Evolutionary conservation across 2,329 filamentous ascomycete genomes (phyloP), one percentile per base, ranked within the genome.

Genomic region (Microsporum audouinii): DNA sequence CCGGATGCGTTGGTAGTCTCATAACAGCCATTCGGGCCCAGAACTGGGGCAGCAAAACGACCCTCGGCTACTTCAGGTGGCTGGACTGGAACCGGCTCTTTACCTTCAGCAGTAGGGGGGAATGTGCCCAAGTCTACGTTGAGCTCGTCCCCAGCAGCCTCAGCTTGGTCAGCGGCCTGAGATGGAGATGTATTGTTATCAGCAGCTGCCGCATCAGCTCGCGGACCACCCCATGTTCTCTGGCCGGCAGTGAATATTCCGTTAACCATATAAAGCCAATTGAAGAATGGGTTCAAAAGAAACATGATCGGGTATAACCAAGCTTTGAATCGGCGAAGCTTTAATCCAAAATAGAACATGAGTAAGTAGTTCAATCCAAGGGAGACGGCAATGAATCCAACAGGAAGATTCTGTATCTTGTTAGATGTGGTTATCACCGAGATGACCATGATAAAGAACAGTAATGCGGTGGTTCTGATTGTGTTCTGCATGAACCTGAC

Each of bases 221-320:
- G 84, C 8, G 92, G 94, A 0, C 92, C 92, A 66, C 92, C 92
- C 92, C 94, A 99, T 1, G 92, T 97, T 65, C 92, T 83, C 72
- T 96, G 90, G 23, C 91, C 91, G 34, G 91, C 91, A 0, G 92
- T 96, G 74, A 95, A 94, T 67, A 96, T 95, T 51, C 91, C 91
- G 72, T 96, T 96, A 1, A 96, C 88, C 88, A 96, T 96, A 77
- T 97, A 97, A 62, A 90, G 83, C 92, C 92, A 97, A 75, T 97
- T 97, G 80, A 96, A 91, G 71, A 97, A 95, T 0, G 94, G 92
- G 70, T 96, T 97, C 65, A 96, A 74, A 55, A 96, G 76, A 71
- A 96, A 97, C 91, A 97, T 96, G 64, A 97, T 69, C 0, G 92
- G 92, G 71, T 97, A 97, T 4, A 97, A 79, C 87, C 89, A 92